These are phyloP conservation scores for Tagetes patula DNA, from an alignment of 129 eudicot genomes.

Conservation along the genomic window DNA sequence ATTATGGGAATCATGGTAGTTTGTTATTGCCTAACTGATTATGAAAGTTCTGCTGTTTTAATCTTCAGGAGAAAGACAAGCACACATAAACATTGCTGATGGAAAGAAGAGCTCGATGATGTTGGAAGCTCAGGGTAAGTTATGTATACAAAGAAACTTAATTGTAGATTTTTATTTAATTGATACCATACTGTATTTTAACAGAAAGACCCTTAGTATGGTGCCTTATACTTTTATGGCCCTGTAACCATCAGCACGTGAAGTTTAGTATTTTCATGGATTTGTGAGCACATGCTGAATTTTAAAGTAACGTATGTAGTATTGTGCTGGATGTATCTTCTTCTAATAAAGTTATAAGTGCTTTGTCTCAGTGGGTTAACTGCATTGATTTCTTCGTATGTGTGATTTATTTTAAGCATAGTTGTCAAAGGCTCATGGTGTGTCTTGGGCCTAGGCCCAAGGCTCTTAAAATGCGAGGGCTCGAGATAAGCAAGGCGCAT, in stretches of 20 bases:
- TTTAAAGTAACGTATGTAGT: background rate
- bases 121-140: conserved; percentile 84
- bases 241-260: background rate
- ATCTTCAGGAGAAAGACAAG: conserved; percentile 80
- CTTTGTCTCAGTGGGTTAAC: background rate
- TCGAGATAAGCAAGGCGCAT: too few relatives aligned
- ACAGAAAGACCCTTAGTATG: background rate
- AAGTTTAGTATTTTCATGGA: background rate
- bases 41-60: background rate
- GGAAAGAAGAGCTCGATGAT: conserved; percentile 76
- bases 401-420: background rate
- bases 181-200: background rate
- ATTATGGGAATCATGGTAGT: conserved; percentile 1
- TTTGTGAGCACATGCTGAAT: background rate
- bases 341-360: conserved; percentile 3
- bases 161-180: background rate
- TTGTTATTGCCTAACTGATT: conserved; percentile 14
- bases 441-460: too few relatives aligned
- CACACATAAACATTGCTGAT: conserved; percentile 76
- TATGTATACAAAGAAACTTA: background rate
- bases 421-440: too few relatives aligned
- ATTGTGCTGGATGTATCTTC: background rate
- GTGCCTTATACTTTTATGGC: background rate
- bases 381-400: conserved; percentile 4
- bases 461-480: too few relatives aligned